Percentiles rank a stretch among this genome's conserved stretches.
These are phyloP conservation scores for Theobroma cacao DNA, from an alignment of 345 rosid species.

Conservation along the genomic window DNA sequence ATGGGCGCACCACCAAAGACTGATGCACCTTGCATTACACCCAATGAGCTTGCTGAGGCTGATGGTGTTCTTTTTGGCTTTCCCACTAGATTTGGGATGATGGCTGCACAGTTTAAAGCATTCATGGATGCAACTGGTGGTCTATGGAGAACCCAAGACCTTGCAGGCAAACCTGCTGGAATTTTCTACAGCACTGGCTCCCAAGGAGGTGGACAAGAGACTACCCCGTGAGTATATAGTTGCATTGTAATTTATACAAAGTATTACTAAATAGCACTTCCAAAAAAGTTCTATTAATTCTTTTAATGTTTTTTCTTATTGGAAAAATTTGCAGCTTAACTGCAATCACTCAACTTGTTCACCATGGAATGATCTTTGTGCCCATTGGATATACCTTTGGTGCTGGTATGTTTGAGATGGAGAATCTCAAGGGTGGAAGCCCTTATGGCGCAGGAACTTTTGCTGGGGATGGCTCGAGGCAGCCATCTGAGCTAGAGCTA, in stretches of 20 bases:
- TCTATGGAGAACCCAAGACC: constrained; percentile 59
- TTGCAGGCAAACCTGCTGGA: constrained; percentile 79
- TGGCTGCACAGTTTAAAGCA: constrained; percentile 76
- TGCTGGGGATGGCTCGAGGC: constrained; percentile 70
- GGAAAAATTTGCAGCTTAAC: neutral
- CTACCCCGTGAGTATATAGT: constrained; percentile 52
- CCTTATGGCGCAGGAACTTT: constrained; percentile 79
- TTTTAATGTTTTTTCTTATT: neutral
- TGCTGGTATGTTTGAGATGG: constrained; percentile 74
- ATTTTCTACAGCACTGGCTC: constrained; percentile 72
- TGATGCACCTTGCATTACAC: constrained; percentile 51
- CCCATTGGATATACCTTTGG: constrained; percentile 72
- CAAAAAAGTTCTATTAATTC: neutral
- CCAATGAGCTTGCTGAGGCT: constrained; percentile 56
- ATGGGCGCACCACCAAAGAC: constrained; percentile 67
- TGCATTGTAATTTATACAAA: neutral
- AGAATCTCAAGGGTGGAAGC: constrained; percentile 63
- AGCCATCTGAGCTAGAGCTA: constrained; percentile 61
- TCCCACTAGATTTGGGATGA: constrained; percentile 79
- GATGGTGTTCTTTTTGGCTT: constrained; percentile 66
- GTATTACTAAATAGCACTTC: neutral
- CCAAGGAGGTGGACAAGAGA: constrained; percentile 85
- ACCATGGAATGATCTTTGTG: constrained; percentile 73
- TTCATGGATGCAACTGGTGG: constrained; percentile 72
- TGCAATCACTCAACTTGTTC: constrained; percentile 54